Conservation (phyloP, 2,329 filamentous ascomycete genomes). For the Alternaria incomplexa region DNA sequence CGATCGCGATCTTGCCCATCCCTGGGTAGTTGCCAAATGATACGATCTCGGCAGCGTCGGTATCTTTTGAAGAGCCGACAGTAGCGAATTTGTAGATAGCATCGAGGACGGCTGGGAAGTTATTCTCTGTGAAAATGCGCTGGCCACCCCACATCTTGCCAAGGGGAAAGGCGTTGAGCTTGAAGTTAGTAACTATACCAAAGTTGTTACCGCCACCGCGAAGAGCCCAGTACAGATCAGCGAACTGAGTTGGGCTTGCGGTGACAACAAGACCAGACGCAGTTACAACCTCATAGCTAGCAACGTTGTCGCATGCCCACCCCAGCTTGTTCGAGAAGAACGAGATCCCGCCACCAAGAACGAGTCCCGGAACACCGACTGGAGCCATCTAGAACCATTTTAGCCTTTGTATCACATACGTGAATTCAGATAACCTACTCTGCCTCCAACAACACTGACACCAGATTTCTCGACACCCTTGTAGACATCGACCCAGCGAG, state of each 20-base stretch:
- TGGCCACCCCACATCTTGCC: conserved; percentile 19
- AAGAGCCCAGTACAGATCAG: conserved; percentile 48
- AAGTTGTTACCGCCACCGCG: conserved; percentile 43
- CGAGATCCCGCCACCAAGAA: conserved; percentile 35
- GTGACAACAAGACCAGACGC: conserved; percentile 46
- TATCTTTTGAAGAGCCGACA: conserved; percentile 22
- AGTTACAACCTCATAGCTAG: conserved; percentile 42
- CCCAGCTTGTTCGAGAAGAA: conserved; percentile 31
- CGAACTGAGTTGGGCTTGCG: conserved; percentile 22
- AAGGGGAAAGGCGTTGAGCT: conserved; percentile 10
- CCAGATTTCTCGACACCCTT: conserved; percentile 27
- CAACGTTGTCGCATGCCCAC: conserved; percentile 39
- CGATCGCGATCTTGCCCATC: conserved; percentile 29
- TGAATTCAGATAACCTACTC: conserved; percentile 3
- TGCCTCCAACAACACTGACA: conserved; percentile 41
- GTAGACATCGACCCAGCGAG: conserved; percentile 46
- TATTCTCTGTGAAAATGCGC: conserved; percentile 20
- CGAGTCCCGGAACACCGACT: conserved; percentile 43
- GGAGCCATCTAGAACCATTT: conserved; percentile 19
- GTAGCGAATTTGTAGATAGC: conserved; percentile 15
- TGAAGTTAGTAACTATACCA: conserved; percentile 43
- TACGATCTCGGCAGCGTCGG: conserved; percentile 33
- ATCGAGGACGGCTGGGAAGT: conserved; percentile 10
- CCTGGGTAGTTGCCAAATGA: conserved; percentile 9
- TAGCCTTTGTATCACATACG: too few species aligned